phyloP scores from a whole-genome alignment of 2,329 filamentous ascomycete genomes.

The Podosphaera fusca region DNA sequence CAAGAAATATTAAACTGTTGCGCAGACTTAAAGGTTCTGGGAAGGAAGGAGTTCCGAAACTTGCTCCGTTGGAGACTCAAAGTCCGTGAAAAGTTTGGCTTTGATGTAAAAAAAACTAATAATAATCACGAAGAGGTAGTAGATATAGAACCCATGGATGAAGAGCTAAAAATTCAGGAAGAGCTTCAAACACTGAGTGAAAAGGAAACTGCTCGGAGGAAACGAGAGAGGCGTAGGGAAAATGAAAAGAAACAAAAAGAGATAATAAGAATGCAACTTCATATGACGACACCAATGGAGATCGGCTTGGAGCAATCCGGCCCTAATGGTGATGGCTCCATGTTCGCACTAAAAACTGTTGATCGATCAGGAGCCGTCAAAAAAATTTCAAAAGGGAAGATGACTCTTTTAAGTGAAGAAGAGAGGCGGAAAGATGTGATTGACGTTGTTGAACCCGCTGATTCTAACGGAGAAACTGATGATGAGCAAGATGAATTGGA shows the following conservation, averaged over 20 bases:
- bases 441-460: slow-evolving; percentile 20
- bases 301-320: slow-evolving; percentile 79
- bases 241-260: slow-evolving; percentile 92
- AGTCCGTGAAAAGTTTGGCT: slow-evolving; percentile 75
- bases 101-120: slow-evolving; percentile 41
- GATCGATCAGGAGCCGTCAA: slow-evolving; percentile 51
- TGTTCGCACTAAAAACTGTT: slow-evolving; percentile 66
- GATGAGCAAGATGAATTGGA: slow-evolving; percentile 67
- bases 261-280: slow-evolving; percentile 85
- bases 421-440: slow-evolving; percentile 33
- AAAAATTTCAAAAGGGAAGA: slow-evolving; percentile 53
- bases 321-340: slow-evolving; percentile 54
- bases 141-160: slow-evolving; percentile 75
- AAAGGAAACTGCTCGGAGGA: slow-evolving; percentile 50
- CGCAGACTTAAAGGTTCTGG: slow-evolving; percentile 67
- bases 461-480: slow-evolving; percentile 42
- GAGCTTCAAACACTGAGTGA: slow-evolving; percentile 68
- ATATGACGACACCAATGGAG: slow-evolving; percentile 90
- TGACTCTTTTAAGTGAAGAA: slow-evolving; percentile 40
- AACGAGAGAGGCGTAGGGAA: slow-evolving; percentile 62
- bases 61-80: slow-evolving; percentile 75
- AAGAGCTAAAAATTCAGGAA: slow-evolving; percentile 75
- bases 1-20: slow-evolving; percentile 60
- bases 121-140: slow-evolving; percentile 42
- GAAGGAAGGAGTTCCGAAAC: slow-evolving; percentile 81